phyloP scores from a whole-genome alignment of 2,329 filamentous ascomycete genomes.

The Neonectria faginata region DNA sequence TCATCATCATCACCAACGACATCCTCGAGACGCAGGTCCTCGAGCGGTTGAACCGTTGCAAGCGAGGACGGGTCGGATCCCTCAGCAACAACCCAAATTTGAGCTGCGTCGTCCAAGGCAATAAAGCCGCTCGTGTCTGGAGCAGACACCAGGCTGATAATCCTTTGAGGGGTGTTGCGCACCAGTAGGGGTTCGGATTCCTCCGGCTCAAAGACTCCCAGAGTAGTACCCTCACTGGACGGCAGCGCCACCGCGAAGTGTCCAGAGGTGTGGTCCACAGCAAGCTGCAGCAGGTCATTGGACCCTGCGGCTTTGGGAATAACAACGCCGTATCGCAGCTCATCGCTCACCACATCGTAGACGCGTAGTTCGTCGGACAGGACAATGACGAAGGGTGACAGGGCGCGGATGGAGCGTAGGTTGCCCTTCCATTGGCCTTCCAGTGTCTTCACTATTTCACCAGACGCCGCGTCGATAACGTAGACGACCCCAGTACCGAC shows the following conservation, averaged over 20 bases:
- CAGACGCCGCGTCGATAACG: constrained; percentile 79
- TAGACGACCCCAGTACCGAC: constrained; percentile 73
- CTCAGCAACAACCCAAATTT: constrained; percentile 73
- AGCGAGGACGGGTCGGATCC: constrained; percentile 66
- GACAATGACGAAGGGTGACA: constrained; percentile 80
- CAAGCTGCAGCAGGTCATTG: constrained; percentile 70
- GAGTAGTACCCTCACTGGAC: constrained; percentile 59
- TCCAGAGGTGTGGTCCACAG: constrained; percentile 74
- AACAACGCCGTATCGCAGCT: constrained; percentile 74
- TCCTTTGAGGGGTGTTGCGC: constrained; percentile 66
- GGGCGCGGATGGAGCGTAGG: constrained; percentile 75
- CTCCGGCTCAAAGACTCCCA: constrained; percentile 76
- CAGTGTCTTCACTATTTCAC: constrained; percentile 74
- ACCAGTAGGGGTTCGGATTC: constrained; percentile 69
- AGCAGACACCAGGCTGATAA: constrained; percentile 75
- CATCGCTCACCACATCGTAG: constrained; percentile 86
- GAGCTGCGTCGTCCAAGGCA: constrained; percentile 79
- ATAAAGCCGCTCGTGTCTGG: constrained; percentile 77
- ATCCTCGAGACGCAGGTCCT: constrained; percentile 63
- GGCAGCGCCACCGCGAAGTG: constrained; percentile 74
- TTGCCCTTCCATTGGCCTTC: constrained; percentile 74
- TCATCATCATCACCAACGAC: constrained; percentile 45
- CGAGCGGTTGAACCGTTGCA: constrained; percentile 65
- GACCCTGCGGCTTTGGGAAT: constrained; percentile 59
- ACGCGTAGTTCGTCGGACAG: constrained; percentile 80